phyloP scores from a whole-genome alignment of 2,329 filamentous ascomycete genomes.

The Aspergillus quadricinctus region DNA sequence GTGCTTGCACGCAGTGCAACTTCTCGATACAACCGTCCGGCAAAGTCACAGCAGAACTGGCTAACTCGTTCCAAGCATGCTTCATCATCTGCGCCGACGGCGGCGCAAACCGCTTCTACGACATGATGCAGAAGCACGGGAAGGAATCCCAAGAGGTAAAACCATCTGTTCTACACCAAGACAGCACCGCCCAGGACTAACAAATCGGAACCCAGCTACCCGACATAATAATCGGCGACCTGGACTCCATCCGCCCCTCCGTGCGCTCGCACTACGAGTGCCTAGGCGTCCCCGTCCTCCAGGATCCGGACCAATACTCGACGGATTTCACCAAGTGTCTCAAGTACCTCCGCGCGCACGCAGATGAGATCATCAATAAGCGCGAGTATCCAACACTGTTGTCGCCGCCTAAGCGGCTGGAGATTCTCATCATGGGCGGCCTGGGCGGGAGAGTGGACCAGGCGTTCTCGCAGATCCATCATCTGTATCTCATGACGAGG shows the following conservation, averaged over 20 bases:
- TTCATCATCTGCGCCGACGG: conserved; percentile 82
- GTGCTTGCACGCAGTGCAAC: conserved; percentile 2
- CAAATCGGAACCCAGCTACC: conserved; percentile 45
- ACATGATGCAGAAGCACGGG: conserved; percentile 40
- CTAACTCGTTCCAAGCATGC: conserved; percentile 46
- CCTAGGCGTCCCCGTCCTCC: conserved; percentile 58
- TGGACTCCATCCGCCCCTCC: conserved; percentile 71
- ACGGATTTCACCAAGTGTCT: conserved; percentile 90
- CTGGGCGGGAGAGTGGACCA: conserved; percentile 91
- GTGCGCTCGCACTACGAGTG: conserved; percentile 64
- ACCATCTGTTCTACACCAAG: background rate
- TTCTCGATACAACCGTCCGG: background rate
- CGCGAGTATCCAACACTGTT: background rate
- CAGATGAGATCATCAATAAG: conserved; percentile 19
- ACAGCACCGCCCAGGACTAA: conserved; percentile 5
- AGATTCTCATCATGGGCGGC: conserved; percentile 79
- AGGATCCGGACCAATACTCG: conserved; percentile 74
- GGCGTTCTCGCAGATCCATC: conserved; percentile 81
- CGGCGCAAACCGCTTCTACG: conserved; percentile 72
- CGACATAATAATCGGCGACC: conserved; percentile 76
- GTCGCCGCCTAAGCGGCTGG: conserved; percentile 25
- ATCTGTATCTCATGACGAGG: conserved; percentile 59
- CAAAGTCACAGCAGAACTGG: background rate
- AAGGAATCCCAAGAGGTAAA: conserved; percentile 31
- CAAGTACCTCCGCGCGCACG: conserved; percentile 49